Evolutionary conservation across 345 rosid genomes (phyloP), one percentile per base, ranked within the genome.

Genomic region (Pistacia integerrima): DNA sequence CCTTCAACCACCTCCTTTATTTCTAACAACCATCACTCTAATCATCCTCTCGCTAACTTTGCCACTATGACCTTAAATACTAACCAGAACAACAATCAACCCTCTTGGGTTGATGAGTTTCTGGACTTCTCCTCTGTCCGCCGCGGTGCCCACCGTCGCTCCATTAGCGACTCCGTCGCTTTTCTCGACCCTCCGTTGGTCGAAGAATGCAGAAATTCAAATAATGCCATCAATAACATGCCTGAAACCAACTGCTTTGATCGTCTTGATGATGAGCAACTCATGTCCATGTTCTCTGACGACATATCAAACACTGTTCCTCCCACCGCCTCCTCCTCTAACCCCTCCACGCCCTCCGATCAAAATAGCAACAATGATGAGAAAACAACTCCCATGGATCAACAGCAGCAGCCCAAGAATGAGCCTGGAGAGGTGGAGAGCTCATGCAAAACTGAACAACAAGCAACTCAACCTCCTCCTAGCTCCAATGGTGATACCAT

Each of bases 21-120:
- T 52, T 18, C 74, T 66, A 11, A 70, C 65, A n/a, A 62, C 57
- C 57, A 72, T 76, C 64, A 60, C 74, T 44, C 11, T 8, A 74
- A 25, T 8, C 61, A n/a, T 48, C 46, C 33, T 38, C 65, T 49
- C 82, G 30, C 80, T 58, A 55, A 79, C 13, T 30, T 78, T n/a
- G 22, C 77, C 67, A 62, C 70, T 58, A 72, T 75, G 72, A 16
- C 41, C 9, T 69, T 66, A 22, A 69, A 28, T 6, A 38, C 52
- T 17, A 36, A 58, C 5, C 71, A 64, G 11, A 57, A 66, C 16
- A 72, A 77, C 49, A 81, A 85, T 28, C 88, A 84, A 25, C 85
- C 91, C 4, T 86, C 87, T 0, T 90, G 97, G 97, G 86, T 87
- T 38, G 97, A 93, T 25, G 98, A 93, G 78, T 94, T 94, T 80